Conservation (phyloP, 1,284 basidiomycete genomes). For the Puccinia hordei region DNA sequence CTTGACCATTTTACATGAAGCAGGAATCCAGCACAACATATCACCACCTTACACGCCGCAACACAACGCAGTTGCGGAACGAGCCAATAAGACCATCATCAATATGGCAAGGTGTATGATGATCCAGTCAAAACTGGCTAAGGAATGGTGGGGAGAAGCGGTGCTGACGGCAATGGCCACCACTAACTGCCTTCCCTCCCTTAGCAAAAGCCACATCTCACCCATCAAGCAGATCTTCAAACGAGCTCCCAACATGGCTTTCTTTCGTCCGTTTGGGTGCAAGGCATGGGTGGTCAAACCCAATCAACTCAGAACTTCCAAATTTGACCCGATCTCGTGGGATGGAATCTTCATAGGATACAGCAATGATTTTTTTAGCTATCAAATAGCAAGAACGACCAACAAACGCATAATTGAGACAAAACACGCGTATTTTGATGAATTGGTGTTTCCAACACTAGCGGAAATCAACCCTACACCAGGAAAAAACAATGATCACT, state of each 20-base stretch:
- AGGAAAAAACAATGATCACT: too few relatives aligned
- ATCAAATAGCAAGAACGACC: too few relatives aligned
- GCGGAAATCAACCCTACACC: too few relatives aligned
- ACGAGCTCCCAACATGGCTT: background rate
- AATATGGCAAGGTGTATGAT: conserved; percentile 15
- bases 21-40: too few relatives aligned
- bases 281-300: background rate
- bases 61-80: too few relatives aligned
- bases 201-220: background rate
- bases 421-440: background rate
- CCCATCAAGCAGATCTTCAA: background rate
- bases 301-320: background rate
- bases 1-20: too few relatives aligned
- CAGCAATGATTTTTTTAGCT: background rate
- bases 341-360: background rate
- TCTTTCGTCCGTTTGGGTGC: conserved; percentile 11
- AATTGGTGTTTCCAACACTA: background rate
- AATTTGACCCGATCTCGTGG: background rate
- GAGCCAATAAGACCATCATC: too few relatives aligned
- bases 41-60: too few relatives aligned
- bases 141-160: background rate
- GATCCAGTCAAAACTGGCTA: too few relatives aligned
- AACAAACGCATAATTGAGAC: background rate
- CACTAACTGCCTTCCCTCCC: conserved; percentile 14
- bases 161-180: background rate